Percentiles rank a stretch among this genome's conserved stretches.
These are phyloP conservation scores for Hericium coralloides DNA, from an alignment of 768 basidiomycete species.

Conservation along the genomic window DNA sequence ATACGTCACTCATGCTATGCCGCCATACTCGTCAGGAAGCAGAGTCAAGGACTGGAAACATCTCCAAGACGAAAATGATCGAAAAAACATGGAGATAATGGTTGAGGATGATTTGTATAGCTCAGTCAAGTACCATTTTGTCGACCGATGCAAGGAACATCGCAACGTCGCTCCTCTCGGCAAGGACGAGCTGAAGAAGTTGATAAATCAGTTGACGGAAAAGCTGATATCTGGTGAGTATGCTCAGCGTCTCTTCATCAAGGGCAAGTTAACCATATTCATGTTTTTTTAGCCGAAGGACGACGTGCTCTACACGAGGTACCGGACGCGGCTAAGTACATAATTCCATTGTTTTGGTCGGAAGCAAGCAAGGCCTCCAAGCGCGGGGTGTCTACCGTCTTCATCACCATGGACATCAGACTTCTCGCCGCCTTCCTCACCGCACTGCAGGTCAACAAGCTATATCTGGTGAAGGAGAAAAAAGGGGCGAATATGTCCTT, in stretches of 20 bases:
- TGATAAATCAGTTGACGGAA: not conserved
- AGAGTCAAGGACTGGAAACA: not conserved
- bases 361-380: not conserved
- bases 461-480: no score
- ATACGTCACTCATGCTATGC: not conserved
- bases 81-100: not conserved
- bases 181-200: no score
- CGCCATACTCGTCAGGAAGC: not conserved
- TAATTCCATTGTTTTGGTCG: not conserved
- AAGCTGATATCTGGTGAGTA: not conserved
- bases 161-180: not conserved
- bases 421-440: not conserved
- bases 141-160: not conserved
- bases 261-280: not conserved
- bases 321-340: not conserved
- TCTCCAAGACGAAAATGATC: not conserved
- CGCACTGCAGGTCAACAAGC: no score
- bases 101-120: not conserved
- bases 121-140: not conserved
- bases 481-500: no score
- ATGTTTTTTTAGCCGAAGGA: not conserved
- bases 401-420: not conserved
- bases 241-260: not conserved
- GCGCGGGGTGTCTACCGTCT: no score
- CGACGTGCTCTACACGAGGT: not conserved